Evolutionary conservation across 495 filamentous ascomycete species (phyloP).

Genomic region (Tetracladium marchalianum): DNA sequence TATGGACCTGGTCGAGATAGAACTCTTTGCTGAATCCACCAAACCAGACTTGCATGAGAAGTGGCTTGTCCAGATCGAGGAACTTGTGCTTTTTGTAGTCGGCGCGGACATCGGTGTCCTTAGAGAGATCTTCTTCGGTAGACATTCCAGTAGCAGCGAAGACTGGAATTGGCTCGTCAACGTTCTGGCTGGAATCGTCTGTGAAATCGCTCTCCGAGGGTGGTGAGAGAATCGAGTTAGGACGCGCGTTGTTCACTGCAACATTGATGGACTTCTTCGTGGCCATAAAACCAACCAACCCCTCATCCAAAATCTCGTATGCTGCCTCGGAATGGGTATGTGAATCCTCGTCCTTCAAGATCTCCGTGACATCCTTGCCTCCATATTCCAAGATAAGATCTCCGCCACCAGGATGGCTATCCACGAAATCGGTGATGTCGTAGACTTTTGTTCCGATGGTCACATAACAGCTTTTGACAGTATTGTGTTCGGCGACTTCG

Average conservation of each 20-base stretch:
- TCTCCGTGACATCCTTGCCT: slow-evolving; percentile 74
- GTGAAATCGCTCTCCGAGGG: slow-evolving; percentile 24
- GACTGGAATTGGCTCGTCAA: slow-evolving; percentile 21
- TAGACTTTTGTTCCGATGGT: slow-evolving; percentile 83
- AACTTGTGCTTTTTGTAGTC: slow-evolving; percentile 90
- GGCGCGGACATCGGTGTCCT: slow-evolving; percentile 62
- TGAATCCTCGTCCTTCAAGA: slow-evolving; percentile 74
- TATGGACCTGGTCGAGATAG: slow-evolving; percentile 92
- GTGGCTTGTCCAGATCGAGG: slow-evolving; percentile 76
- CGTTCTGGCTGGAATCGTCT: slow-evolving; percentile 14
- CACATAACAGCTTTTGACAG: slow-evolving; percentile 81
- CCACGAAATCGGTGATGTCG: slow-evolving; percentile 84
- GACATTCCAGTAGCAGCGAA: slow-evolving; percentile 79
- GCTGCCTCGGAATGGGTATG: slow-evolving; percentile 83
- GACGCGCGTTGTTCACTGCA: slow-evolving; percentile 31
- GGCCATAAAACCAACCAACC: slow-evolving; percentile 68
- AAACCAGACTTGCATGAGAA: slow-evolving; percentile 81
- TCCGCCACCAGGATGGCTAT: slow-evolving; percentile 82
- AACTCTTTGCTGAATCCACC: slow-evolving; percentile 87
- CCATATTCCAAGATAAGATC: slow-evolving; percentile 85
- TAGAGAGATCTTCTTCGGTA: slow-evolving; percentile 71
- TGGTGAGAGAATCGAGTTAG: slow-evolving; percentile 37
- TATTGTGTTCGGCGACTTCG: slow-evolving; percentile 76
- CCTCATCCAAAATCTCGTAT: slow-evolving; percentile 82
- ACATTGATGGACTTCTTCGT: slow-evolving; percentile 35